Percentiles rank a stretch among this genome's conserved stretches.
These are phyloP conservation scores for Nowakowskiella sp. DNA, from an alignment of 192 early-diverging fungal genomes.

Conservation along the genomic window DNA sequence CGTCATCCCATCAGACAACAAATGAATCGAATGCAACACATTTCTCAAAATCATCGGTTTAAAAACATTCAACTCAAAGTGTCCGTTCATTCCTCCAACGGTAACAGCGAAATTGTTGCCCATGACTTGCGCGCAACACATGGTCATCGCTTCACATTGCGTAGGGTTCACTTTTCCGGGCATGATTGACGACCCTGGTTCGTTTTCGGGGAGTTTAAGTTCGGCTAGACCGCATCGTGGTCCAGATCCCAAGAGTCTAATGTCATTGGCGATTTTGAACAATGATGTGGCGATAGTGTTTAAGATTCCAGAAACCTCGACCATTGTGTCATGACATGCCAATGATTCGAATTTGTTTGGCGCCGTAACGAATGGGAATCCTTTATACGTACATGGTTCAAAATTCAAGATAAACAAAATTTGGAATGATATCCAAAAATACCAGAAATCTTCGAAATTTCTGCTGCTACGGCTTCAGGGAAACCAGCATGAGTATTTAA, in stretches of 20 bases:
- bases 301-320: slow-evolving; percentile 89
- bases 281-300: slow-evolving; percentile 92
- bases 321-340: slow-evolving; percentile 96
- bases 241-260: slow-evolving; percentile 91
- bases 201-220: slow-evolving; percentile 93
- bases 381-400: no score
- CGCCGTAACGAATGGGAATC: slow-evolving; percentile 80
- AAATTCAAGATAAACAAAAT: no score
- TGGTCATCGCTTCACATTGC: slow-evolving; percentile 98
- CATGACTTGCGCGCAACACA: slow-evolving; percentile 98
- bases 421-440: no score
- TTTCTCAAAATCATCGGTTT: slow-evolving; percentile 99
- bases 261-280: slow-evolving; percentile 99
- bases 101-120: slow-evolving; percentile 95
- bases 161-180: slow-evolving; percentile 99
- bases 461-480: slow-evolving; percentile 79
- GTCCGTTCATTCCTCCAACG: slow-evolving; percentile 89
- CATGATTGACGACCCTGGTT: slow-evolving; percentile 99
- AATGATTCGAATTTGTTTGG: slow-evolving; percentile 99
- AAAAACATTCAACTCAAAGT: slow-evolving; percentile 99
- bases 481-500: slow-evolving; percentile 93
- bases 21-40: slow-evolving; percentile 85
- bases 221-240: slow-evolving; percentile 98
- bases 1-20: slow-evolving; percentile 71
- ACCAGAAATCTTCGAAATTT: slow-evolving; percentile 84